Percentiles rank a stretch among this genome's conserved stretches.
phyloP scores from a whole-genome alignment of 2,329 filamentous ascomycete species.

The Neoascochyta sp. region DNA sequence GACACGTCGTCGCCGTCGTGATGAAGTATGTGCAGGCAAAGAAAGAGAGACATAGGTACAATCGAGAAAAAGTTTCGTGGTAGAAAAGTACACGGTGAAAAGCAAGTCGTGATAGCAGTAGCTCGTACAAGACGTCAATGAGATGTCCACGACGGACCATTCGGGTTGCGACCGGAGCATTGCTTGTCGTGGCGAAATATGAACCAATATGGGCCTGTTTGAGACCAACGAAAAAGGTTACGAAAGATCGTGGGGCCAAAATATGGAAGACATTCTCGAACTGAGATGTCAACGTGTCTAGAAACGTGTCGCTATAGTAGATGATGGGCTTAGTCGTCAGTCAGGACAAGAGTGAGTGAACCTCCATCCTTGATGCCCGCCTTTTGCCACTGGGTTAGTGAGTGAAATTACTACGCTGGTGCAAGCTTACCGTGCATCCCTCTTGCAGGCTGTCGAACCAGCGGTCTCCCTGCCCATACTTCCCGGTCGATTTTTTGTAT shows the following conservation, averaged over 20 bases:
- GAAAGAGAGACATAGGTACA: not conserved
- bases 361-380: constrained; percentile 20
- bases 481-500: constrained; percentile 65
- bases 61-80: not conserved
- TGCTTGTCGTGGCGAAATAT: constrained; percentile 20
- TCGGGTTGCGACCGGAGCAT: too few species aligned
- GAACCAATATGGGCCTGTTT: constrained; percentile 11
- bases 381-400: constrained; percentile 6
- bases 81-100: not conserved
- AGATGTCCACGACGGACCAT: too few species aligned
- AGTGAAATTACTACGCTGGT: not conserved
- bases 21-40: not conserved
- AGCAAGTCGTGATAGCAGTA: not conserved
- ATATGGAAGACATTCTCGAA: constrained; percentile 7
- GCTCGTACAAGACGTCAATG: too few species aligned
- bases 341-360: constrained; percentile 28
- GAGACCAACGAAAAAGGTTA: constrained; percentile 4
- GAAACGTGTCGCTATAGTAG: too few species aligned
- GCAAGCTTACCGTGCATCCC: constrained; percentile 74
- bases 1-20: too few species aligned
- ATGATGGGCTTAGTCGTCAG: constrained; percentile 24
- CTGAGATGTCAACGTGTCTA: not conserved
- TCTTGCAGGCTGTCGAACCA: constrained; percentile 42
- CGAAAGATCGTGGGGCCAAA: constrained; percentile 3
- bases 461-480: constrained; percentile 54